Evolutionary conservation across 176 grass and related monocot genomes (phyloP).

Genomic region (Oryza glaberrima): DNA sequence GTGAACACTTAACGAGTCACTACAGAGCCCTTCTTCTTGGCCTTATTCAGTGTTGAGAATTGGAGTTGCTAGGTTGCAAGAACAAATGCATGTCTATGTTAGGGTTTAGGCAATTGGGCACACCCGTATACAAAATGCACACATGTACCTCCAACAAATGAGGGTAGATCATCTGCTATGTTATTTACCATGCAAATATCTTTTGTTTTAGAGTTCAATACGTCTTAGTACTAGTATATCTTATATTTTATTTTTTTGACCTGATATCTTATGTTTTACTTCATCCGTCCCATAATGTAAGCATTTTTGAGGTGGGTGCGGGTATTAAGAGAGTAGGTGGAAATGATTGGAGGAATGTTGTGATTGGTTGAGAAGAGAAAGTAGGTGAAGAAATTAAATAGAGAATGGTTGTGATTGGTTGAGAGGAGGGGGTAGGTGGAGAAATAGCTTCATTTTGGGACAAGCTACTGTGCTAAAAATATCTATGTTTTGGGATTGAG

Average conservation of each 20-base stretch:
- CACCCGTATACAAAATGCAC: not conserved
- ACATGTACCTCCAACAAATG: not conserved
- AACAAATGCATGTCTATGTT: constrained; percentile 23
- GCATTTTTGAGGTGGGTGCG: no score
- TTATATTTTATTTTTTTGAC: constrained; percentile 9
- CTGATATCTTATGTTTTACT: not conserved
- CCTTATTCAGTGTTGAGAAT: constrained; percentile 6
- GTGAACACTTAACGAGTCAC: not conserved
- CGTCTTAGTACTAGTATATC: not conserved
- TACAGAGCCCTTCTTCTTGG: not conserved
- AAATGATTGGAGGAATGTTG: no score
- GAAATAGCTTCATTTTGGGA: no score
- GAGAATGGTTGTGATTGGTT: no score
- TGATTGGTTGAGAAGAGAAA: no score
- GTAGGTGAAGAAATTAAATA: no score
- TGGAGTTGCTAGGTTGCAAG: constrained; percentile 2
- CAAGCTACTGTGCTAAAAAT: no score
- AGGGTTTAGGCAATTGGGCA: not conserved
- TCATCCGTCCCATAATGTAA: no score
- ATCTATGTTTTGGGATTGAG: no score
- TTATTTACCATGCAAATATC: not conserved
- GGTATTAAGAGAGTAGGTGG: no score
- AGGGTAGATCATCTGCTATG: not conserved
- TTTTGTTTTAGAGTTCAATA: constrained; percentile 9
- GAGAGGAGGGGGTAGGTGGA: no score